Evolutionary conservation across 495 filamentous ascomycete species (phyloP), one percentile per base, ranked within the genome.

Genomic region (Tuber indicum): DNA sequence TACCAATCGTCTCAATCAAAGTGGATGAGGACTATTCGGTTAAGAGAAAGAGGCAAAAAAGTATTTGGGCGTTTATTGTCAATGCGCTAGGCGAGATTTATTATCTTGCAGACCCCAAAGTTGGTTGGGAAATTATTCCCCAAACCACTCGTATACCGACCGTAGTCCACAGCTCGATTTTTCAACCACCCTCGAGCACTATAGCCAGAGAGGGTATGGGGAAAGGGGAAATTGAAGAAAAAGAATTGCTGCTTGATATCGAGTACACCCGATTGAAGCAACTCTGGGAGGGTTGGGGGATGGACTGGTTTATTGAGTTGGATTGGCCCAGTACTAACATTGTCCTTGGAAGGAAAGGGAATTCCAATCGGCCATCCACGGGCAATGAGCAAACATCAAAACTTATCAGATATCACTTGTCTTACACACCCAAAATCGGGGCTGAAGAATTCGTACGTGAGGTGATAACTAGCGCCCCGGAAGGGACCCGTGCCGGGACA

Each of bases 31-130:
- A 88, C 45, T 94, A 92, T 83, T 92, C 89, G 41, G 80, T 87
- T 26, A 89, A 89, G 78, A 90, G 94, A 42, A 88, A 91, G 79
- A 86, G 88, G 16, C 87, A 90, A 70, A 87, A 89, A 36, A 91
- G 93, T 43, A 89, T 93, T 7, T 98, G 94, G 94, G 93, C 94
- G 26, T 91, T 93, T 46, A 92, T 89, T 44, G 85, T 99, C 58
- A 98, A 99, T 82, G 96, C 96, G 14, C 85, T 99, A 21, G 96
- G 96, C 1, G 96, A 99, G 83, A 87, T 97, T 2, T 98, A 91
- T 83, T 97, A 93, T 79, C 86, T 98, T 36, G 92, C 89, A 83
- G 90, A 92, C 78, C 91, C 89, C 66, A 89, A 90, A n/a, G 86
- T 88, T 49, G 89, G 88, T 1, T 94, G 89, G 79, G 89, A 92